Conservation (phyloP, 2,329 filamentous ascomycete species). For the Fusarium fujikuroi region DNA sequence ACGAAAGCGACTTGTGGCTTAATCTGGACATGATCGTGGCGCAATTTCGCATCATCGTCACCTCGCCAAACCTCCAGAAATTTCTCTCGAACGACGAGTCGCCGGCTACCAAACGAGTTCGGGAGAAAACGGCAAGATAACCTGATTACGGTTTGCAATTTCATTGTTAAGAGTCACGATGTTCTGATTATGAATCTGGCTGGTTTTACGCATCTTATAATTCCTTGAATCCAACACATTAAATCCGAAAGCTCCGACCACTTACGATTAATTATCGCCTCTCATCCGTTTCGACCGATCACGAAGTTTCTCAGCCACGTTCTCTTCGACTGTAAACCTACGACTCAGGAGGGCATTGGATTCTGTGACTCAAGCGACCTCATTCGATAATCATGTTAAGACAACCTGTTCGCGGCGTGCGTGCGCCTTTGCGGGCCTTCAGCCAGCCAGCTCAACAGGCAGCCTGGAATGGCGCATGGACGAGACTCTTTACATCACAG, state of each 20-base stretch:
- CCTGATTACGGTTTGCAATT: conserved; percentile 1
- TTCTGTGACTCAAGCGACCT: not conserved
- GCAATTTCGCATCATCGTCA: conserved; percentile 40
- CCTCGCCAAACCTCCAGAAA: conserved; percentile 19
- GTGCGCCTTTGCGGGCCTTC: conserved; percentile 35
- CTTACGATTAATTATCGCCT: conserved; percentile 32
- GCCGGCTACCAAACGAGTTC: conserved; percentile 5
- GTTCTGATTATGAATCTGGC: conserved; percentile 15
- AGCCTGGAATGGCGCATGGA: conserved; percentile 45
- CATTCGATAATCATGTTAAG: conserved; percentile 40
- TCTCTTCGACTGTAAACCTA: not conserved
- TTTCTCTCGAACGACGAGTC: conserved; percentile 21
- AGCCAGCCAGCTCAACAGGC: conserved; percentile 30
- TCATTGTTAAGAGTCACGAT: conserved; percentile 7
- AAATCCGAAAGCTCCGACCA: conserved; percentile 40
- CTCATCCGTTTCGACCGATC: conserved; percentile 21
- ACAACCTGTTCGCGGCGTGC: conserved; percentile 40
- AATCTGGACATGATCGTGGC: conserved; percentile 26
- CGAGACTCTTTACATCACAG: conserved; percentile 45
- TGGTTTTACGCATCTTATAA: conserved; percentile 9
- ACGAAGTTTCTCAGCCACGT: conserved; percentile 20
- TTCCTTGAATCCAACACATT: conserved; percentile 17
- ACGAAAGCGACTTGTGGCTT: not conserved
- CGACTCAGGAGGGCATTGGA: not conserved
- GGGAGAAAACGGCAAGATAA: conserved; percentile 16